Conservation (phyloP, 2,329 filamentous ascomycete genomes). For the Blastomyces gilchristii region DNA sequence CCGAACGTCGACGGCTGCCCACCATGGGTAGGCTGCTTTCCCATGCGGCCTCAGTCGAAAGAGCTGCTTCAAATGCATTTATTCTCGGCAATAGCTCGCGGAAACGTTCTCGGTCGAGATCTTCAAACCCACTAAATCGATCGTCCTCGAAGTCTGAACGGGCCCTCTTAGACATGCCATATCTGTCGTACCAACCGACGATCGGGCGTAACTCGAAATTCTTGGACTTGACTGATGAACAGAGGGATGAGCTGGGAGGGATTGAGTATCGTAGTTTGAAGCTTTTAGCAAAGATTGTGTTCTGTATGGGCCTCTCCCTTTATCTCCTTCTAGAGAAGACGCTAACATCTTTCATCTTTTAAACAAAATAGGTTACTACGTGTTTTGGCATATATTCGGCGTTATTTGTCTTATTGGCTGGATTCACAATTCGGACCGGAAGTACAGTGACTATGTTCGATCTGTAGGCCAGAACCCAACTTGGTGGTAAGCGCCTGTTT, state of each 20-base stretch:
- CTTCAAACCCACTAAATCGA: slow-evolving; percentile 9
- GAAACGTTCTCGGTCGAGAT: slow-evolving; percentile 9
- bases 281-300: slow-evolving; percentile 39
- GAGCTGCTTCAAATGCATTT: slow-evolving; percentile 32
- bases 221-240: slow-evolving; percentile 33
- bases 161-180: slow-evolving; percentile 25
- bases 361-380: slow-evolving; percentile 33
- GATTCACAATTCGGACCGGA: slow-evolving; percentile 34
- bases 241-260: slow-evolving; percentile 40
- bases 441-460: slow-evolving; percentile 31
- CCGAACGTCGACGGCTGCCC: background rate
- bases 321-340: background rate
- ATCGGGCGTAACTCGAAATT: slow-evolving; percentile 42
- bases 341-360: background rate
- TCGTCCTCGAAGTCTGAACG: slow-evolving; percentile 15
- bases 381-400: slow-evolving; percentile 39
- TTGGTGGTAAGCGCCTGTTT: slow-evolving; percentile 38
- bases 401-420: slow-evolving; percentile 40
- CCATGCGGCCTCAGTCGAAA: slow-evolving; percentile 30
- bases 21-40: slow-evolving; percentile 8
- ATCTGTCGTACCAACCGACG: slow-evolving; percentile 36
- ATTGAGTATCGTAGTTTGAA: slow-evolving; percentile 45
- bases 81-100: slow-evolving; percentile 24
- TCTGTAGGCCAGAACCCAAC: slow-evolving; percentile 32
- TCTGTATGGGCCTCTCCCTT: slow-evolving; percentile 24